Percentiles rank a stretch among this genome's conserved stretches.
Conservation (phyloP, 805 yeast species). For the Candida hungchunana region DNA sequence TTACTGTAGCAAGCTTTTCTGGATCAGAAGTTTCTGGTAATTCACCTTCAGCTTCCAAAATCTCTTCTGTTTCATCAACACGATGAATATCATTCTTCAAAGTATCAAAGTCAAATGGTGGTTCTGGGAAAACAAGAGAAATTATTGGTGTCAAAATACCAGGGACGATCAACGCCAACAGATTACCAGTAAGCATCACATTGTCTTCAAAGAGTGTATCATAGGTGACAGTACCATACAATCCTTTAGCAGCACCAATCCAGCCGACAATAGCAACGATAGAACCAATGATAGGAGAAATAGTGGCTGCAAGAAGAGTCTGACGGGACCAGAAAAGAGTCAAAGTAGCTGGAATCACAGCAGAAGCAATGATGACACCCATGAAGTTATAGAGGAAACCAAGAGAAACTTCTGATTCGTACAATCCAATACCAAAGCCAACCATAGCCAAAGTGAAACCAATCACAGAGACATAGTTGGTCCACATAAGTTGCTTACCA, state of each 20-base stretch:
- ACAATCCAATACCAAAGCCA: slow-evolving; percentile 76
- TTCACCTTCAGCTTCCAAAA: slow-evolving; percentile 40
- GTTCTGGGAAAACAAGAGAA: slow-evolving; percentile 65
- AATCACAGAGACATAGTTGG: slow-evolving; percentile 22
- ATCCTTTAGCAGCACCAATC: slow-evolving; percentile 46
- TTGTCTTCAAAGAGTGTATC: slow-evolving; percentile 72
- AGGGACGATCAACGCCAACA: slow-evolving; percentile 77
- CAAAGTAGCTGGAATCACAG: slow-evolving; percentile 72
- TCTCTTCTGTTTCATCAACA: slow-evolving; percentile 70
- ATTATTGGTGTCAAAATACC: slow-evolving; percentile 59
- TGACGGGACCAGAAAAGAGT: slow-evolving; percentile 62
- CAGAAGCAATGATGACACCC: slow-evolving; percentile 87
- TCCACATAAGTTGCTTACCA: slow-evolving; percentile 62
- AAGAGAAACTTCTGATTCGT: slow-evolving; percentile 79
- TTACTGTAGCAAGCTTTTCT: slow-evolving; percentile 28
- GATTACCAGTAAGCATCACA: slow-evolving; percentile 87
- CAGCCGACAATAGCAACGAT: slow-evolving; percentile 68
- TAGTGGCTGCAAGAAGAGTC: slow-evolving; percentile 63
- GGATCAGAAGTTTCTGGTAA: slow-evolving; percentile 10
- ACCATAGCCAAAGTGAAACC: slow-evolving; percentile 60
- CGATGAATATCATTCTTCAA: slow-evolving; percentile 52
- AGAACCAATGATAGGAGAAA: slow-evolving; percentile 78
- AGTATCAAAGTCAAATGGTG: slow-evolving; percentile 67
- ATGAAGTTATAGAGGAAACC: slow-evolving; percentile 83
- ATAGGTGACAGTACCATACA: slow-evolving; percentile 40